Percentiles rank a stretch among this genome's conserved stretches.
These are phyloP conservation scores for Tetrahymena borealis DNA, from an alignment of 73 alveolate genomes.

Conservation along the genomic window DNA sequence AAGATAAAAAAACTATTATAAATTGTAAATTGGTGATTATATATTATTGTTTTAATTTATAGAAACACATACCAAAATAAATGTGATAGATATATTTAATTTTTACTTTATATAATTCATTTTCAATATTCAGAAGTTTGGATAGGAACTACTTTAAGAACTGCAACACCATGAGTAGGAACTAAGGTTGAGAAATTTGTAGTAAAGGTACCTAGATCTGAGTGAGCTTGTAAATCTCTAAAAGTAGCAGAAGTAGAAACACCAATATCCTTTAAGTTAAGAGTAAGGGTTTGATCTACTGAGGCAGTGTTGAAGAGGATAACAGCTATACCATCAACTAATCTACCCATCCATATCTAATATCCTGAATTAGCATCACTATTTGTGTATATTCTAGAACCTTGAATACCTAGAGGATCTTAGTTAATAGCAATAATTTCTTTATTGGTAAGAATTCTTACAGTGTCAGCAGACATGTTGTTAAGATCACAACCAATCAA, in stretches of 20 bases:
- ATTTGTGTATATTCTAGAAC: conserved; percentile 39
- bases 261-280: conserved; percentile 17
- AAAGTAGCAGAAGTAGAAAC: background rate
- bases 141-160: conserved; percentile 8
- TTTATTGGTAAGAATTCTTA: conserved; percentile 59
- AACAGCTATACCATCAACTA: conserved; percentile 23
- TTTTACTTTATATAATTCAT: no score
- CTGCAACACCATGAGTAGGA: conserved; percentile 18
- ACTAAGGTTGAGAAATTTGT: background rate
- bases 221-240: conserved; percentile 18
- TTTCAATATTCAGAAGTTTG: no score
- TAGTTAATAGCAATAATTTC: conserved; percentile 90
- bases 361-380: background rate
- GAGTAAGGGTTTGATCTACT: background rate
- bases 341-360: conserved; percentile 13
- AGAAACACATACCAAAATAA: no score
- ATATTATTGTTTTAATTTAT: no score
- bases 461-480: conserved; percentile 57
- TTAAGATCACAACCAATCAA: conserved; percentile 84
- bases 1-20: no score
- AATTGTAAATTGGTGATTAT: no score
- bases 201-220: background rate
- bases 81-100: no score
- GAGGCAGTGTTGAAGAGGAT: conserved; percentile 15
- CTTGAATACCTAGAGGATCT: conserved; percentile 90